Evolutionary conservation across 441 rosid species (phyloP), one percentile per base, ranked within the genome.

Genomic region (Erysimum pusillum): DNA sequence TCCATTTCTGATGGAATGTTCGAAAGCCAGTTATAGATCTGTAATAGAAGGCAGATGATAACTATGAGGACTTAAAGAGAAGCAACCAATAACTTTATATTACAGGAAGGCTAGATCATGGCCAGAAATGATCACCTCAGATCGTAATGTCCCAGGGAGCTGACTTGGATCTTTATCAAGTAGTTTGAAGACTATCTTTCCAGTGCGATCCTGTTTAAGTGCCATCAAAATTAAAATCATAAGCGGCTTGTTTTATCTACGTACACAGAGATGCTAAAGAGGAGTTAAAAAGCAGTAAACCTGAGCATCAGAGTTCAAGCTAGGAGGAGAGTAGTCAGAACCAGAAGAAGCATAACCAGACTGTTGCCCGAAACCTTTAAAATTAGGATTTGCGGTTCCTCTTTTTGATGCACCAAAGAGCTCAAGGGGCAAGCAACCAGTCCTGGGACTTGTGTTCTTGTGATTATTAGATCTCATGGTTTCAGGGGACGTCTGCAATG

Each of bases 1-100:
- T 93, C 98, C 98, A 93, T 91, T 67, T 93, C 98, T 45, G 93
- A 84, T 45, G 98, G 98, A 83, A 96, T 84, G 81, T 59, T 93
- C 38, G 94, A 90, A 79, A 91, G 97, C 98, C 98, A 93, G 79
- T 83, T 88, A 83, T 79, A 89, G 70, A 90, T 91, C 98, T 93
- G 88, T 49, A 62, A 82, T 44, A 60, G 20, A 70, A 32, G 60
- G 42, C 15, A 63, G 49, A 77, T 9, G 52, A 58, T 44, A 54
- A 48, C 45, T 60, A 65, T 45, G 38, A 71, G 62, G 20, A 60
- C 67, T 62, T 41, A 22, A 22, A 20, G 11, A 49, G 12, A 41
- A 39, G 51, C 6, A 76, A 76, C 28, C 14, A 17, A 32, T 69
- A 42, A 65, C 76, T 60, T 64, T 44, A 41, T 39, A 15, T 36